Percentiles rank a stretch among this genome's conserved stretches.
These are phyloP conservation scores for Boletus sensibilis DNA, from an alignment of 768 basidiomycete species.

Conservation along the genomic window DNA sequence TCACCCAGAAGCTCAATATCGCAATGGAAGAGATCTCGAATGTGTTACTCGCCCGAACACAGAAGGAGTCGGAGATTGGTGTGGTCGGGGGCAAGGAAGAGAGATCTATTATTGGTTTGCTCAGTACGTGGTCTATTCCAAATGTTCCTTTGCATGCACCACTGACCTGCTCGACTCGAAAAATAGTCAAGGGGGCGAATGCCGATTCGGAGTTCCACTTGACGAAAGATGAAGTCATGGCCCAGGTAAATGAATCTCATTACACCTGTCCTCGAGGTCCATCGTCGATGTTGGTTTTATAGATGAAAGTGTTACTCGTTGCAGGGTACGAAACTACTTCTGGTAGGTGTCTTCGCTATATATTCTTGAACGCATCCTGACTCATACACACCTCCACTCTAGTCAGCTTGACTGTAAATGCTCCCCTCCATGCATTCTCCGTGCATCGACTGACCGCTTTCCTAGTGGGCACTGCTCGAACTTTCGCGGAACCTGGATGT, in stretches of 20 bases:
- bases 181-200: constrained; percentile 37
- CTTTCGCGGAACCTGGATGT: not conserved
- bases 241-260: constrained; percentile 15
- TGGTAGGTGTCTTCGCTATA: not conserved
- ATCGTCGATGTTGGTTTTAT: constrained; percentile 20
- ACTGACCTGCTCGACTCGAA: not conserved
- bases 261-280: not conserved
- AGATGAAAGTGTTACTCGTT: constrained; percentile 15
- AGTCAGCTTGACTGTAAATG: constrained; percentile 20
- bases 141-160: constrained; percentile 14
- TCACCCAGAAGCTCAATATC: constrained; percentile 29
- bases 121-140: constrained; percentile 13
- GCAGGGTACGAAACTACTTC: constrained; percentile 21
- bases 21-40: constrained; percentile 42
- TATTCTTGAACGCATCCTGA: too few relatives aligned
- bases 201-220: constrained; percentile 23
- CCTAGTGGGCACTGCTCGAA: constrained; percentile 48
- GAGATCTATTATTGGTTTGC: constrained; percentile 25
- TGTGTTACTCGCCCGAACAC: constrained; percentile 36
- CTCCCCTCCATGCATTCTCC: rapidly evolving
- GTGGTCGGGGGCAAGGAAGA: constrained; percentile 22
- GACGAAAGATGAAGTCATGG: constrained; percentile 29
- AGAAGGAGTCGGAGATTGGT: constrained; percentile 30
- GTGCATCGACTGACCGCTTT: not conserved
- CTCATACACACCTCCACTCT: not conserved